Evolutionary conservation across 2,329 filamentous ascomycete genomes (phyloP).

Genomic region (Fusarium dlaminii): DNA sequence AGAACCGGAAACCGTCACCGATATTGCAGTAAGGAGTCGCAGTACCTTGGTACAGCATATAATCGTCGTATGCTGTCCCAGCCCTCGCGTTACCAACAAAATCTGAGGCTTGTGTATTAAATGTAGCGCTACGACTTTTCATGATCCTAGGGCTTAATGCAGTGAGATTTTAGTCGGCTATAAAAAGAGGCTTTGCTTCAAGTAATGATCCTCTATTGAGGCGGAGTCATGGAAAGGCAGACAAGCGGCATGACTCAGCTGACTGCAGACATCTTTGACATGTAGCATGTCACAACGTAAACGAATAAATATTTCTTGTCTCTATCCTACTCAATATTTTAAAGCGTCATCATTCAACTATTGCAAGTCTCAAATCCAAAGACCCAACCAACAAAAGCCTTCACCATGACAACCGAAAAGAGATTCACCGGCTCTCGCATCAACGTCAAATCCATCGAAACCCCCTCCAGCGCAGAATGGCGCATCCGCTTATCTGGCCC

Average conservation of each 20-base stretch:
- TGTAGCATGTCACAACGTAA: background rate
- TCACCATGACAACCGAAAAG: background rate
- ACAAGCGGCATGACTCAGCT: background rate
- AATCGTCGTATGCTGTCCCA: background rate
- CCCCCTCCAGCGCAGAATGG: conserved; percentile 12
- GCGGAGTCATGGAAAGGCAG: background rate
- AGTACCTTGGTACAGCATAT: background rate
- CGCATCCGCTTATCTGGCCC: conserved; percentile 1
- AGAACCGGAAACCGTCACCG: background rate
- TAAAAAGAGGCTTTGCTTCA: background rate
- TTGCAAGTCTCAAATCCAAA: background rate
- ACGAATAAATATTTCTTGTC: background rate
- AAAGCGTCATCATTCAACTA: background rate
- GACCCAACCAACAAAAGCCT: background rate
- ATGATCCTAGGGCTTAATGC: background rate
- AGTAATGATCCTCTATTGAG: background rate
- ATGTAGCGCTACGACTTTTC: no score
- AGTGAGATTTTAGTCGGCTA: background rate
- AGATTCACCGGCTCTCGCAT: background rate
- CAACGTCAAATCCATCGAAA: background rate
- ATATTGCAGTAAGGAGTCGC: background rate
- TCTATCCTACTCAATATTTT: background rate
- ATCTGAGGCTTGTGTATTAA: background rate
- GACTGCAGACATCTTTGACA: background rate
- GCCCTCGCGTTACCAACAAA: no score